Conservation (phyloP, 306 rosid species). For the Cucumis melo region DNA sequence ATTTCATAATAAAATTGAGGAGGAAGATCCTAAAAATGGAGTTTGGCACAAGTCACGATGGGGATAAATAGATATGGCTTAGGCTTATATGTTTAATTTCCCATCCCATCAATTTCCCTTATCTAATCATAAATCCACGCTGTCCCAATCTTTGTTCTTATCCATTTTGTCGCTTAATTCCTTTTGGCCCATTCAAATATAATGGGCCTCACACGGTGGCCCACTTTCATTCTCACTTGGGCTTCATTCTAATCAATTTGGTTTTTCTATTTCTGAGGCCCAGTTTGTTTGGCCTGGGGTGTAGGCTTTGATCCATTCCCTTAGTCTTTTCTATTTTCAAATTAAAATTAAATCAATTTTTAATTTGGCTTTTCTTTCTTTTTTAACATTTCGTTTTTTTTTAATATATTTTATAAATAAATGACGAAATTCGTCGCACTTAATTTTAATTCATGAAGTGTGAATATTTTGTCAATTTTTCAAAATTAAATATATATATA, state of each 20-base stretch:
- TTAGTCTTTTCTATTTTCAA: too few relatives aligned
- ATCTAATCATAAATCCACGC: not conserved
- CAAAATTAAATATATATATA: too few relatives aligned
- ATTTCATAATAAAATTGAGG: too few relatives aligned
- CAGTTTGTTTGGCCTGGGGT: not conserved
- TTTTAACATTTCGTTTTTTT: too few relatives aligned
- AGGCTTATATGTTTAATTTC: too few relatives aligned
- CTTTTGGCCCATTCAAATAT: not conserved
- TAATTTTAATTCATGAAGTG: too few relatives aligned
- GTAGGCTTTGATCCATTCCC: not conserved
- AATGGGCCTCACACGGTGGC: not conserved
- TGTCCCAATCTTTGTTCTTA: constrained; percentile 2
- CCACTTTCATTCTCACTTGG: not conserved
- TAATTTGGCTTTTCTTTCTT: too few relatives aligned
- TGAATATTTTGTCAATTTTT: too few relatives aligned
- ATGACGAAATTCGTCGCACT: too few relatives aligned
- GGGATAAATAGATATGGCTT: not conserved
- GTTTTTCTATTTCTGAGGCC: not conserved
- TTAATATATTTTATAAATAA: too few relatives aligned
- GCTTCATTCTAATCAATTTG: not conserved
- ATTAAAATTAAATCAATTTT: too few relatives aligned
- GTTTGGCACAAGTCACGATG: constrained; percentile 22
- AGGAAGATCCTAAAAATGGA: too few relatives aligned
- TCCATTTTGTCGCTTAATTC: not conserved
- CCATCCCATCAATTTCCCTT: not conserved